Evolutionary conservation across 345 rosid species (phyloP).

Genomic region (Cardamine occulta): DNA sequence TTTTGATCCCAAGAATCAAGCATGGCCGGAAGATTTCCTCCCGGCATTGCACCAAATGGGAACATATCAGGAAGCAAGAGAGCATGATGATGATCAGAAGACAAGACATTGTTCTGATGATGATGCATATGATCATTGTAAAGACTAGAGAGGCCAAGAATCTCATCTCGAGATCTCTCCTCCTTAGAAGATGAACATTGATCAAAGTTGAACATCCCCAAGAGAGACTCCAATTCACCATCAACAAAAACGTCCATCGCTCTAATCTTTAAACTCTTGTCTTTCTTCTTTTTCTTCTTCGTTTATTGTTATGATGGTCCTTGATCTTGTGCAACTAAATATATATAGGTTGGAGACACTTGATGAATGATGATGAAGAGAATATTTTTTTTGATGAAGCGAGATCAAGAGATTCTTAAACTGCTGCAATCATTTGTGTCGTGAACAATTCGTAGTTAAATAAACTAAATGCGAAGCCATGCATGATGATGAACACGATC

Average conservation of each 20-base stretch:
- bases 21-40: slow-evolving; percentile 38
- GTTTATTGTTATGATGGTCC: slow-evolving; percentile 24
- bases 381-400: slow-evolving; percentile 29
- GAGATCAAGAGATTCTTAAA: slow-evolving; percentile 45
- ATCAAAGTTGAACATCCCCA: slow-evolving; percentile 48
- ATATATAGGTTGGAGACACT: slow-evolving; percentile 34
- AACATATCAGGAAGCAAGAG: slow-evolving; percentile 33
- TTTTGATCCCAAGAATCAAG: slow-evolving; percentile 43
- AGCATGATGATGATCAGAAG: slow-evolving; percentile 38
- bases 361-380: slow-evolving; percentile 32
- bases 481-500: slow-evolving; percentile 47
- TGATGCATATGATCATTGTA: slow-evolving; percentile 38
- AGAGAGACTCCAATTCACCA: slow-evolving; percentile 48
- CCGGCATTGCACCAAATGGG: slow-evolving; percentile 40
- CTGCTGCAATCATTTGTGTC: slow-evolving; percentile 41
- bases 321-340: slow-evolving; percentile 34
- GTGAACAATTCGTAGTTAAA: slow-evolving; percentile 35
- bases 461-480: slow-evolving; percentile 35
- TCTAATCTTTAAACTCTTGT: slow-evolving; percentile 29
- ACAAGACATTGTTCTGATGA: slow-evolving; percentile 26
- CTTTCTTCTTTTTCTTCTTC: neutral
- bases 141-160: slow-evolving; percentile 42
- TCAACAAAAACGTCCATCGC: slow-evolving; percentile 46
- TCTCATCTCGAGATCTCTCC: slow-evolving; percentile 35
- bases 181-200: slow-evolving; percentile 44